These are phyloP conservation scores for Colletotrichum sp. DNA, from an alignment of 2,329 filamentous ascomycete species.

Conservation along the genomic window DNA sequence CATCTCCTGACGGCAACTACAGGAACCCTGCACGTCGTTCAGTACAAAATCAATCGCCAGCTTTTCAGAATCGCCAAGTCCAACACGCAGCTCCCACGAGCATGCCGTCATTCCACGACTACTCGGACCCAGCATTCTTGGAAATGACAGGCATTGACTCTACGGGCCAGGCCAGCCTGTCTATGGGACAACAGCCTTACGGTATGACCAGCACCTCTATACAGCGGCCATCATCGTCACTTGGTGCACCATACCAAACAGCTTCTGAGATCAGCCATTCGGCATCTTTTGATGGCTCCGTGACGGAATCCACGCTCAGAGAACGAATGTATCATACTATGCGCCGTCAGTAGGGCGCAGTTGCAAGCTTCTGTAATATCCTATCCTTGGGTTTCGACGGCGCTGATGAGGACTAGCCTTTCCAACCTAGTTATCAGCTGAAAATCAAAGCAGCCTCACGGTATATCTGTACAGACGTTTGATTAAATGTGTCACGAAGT, in stretches of 20 bases:
- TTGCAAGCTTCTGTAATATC: neutral
- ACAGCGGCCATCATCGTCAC: neutral
- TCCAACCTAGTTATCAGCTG: neutral
- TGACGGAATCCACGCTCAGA: neutral
- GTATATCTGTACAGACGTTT: neutral
- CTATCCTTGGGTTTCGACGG: neutral
- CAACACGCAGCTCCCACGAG: neutral
- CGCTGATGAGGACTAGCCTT: neutral
- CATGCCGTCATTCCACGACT: conserved; percentile 4
- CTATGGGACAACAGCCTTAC: neutral
- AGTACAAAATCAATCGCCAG: neutral
- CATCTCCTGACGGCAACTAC: neutral
- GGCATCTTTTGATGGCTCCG: neutral
- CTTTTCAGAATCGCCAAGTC: neutral
- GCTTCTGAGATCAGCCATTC: neutral
- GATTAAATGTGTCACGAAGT: neutral
- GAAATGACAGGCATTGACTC: conserved; percentile 6
- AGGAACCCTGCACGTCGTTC: neutral
- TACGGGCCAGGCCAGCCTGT: neutral
- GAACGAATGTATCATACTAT: conserved; percentile 9
- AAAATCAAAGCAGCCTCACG: neutral
- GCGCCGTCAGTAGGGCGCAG: neutral
- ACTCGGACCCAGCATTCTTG: conserved; percentile 8
- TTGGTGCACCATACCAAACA: neutral
- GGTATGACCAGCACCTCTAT: neutral